Conservation (phyloP, 78 protist genomes). For the Mastigamoeba balamuthi region DNA sequence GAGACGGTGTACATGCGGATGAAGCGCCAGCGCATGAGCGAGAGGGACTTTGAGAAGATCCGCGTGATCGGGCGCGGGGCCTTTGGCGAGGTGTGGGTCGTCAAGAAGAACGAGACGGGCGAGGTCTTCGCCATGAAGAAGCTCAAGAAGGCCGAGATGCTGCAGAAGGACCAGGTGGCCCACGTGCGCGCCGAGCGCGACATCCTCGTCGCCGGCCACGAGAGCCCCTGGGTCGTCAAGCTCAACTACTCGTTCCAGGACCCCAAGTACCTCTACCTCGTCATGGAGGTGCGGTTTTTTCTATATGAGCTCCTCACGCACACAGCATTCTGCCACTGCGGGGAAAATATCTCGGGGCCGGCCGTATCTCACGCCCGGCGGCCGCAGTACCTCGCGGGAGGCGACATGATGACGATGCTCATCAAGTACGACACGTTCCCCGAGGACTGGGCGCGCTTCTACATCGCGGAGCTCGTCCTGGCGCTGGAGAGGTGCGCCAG, state of each 20-base stretch:
- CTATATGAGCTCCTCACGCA: neutral
- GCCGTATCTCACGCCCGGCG: no score
- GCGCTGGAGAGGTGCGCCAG: constrained; percentile 77
- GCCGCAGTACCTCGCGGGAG: constrained; percentile 63
- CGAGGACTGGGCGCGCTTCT: constrained; percentile 63
- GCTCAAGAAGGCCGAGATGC: constrained; percentile 57
- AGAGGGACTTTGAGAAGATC: constrained; percentile 37
- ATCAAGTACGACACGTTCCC: constrained; percentile 16
- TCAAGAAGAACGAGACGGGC: constrained; percentile 33
- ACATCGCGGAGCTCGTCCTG: constrained; percentile 69
- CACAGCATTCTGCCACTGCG: no score
- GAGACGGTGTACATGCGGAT: constrained; percentile 50
- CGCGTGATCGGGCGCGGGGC: constrained; percentile 62
- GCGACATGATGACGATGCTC: constrained; percentile 55
- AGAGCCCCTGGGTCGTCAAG: constrained; percentile 48
- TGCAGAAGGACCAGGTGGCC: constrained; percentile 52
- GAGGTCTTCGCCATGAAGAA: constrained; percentile 67
- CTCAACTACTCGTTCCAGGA: constrained; percentile 65
- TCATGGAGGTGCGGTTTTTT: constrained; percentile 47
- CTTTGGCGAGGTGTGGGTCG: constrained; percentile 61
- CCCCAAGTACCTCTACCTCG: constrained; percentile 40
- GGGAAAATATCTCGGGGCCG: no score
- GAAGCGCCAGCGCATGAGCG: constrained; percentile 43
- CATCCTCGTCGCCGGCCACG: constrained; percentile 50
- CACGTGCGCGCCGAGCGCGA: constrained; percentile 80